phyloP scores from a whole-genome alignment of 2,329 filamentous ascomycete species.

The Ceratocystis alfenasii region DNA sequence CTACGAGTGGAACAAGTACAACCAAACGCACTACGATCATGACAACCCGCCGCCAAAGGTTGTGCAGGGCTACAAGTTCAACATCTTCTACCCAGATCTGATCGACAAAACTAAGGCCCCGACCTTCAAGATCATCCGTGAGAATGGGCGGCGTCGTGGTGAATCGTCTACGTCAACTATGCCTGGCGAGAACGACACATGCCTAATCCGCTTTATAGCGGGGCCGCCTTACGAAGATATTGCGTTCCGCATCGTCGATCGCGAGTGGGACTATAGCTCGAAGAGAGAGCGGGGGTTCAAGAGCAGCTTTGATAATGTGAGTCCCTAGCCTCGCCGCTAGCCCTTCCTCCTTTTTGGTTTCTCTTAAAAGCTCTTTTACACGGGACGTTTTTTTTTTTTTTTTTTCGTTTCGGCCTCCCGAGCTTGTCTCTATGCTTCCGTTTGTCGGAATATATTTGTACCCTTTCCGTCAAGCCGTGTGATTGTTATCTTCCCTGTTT shows the following conservation, averaged over 20 bases:
- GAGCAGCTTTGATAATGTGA: constrained; percentile 94
- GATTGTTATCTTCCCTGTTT: neutral
- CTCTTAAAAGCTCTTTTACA: too few species aligned
- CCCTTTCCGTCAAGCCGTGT: neutral
- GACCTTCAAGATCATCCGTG: constrained; percentile 89
- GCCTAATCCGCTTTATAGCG: constrained; percentile 87
- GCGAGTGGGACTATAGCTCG: constrained; percentile 97
- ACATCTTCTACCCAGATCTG: constrained; percentile 96
- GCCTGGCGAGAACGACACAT: constrained; percentile 93
- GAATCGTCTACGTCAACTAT: constrained; percentile 88
- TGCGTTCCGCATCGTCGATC: constrained; percentile 93
- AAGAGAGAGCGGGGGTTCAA: constrained; percentile 90
- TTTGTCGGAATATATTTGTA: neutral
- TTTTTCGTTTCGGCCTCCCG: constrained; percentile 15
- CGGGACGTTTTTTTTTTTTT: constrained; percentile 1
- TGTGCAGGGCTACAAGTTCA: constrained; percentile 98
- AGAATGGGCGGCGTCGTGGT: constrained; percentile 76
- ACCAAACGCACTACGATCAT: constrained; percentile 98
- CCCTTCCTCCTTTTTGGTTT: too few species aligned
- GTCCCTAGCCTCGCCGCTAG: constrained; percentile 25
- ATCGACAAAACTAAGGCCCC: constrained; percentile 91
- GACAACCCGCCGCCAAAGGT: constrained; percentile 97
- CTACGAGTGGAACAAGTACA: constrained; percentile 99
- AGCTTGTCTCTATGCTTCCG: constrained; percentile 15
- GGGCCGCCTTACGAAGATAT: constrained; percentile 95